Evolutionary conservation across 2,329 filamentous ascomycete species (phyloP).

Genomic region (Epichloe sibirici): DNA sequence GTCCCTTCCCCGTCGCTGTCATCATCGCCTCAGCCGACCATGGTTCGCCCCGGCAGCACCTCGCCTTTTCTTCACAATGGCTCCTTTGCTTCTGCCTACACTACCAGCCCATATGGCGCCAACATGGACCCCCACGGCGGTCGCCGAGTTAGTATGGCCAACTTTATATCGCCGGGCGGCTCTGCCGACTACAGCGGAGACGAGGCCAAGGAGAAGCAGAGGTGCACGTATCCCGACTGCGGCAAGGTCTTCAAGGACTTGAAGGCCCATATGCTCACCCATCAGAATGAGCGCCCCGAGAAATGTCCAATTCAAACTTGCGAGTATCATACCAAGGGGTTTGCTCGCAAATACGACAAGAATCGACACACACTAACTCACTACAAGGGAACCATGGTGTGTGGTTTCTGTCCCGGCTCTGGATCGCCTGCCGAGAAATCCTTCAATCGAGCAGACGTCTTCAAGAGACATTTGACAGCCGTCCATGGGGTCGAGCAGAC

Average conservation of each 20-base stretch:
- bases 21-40: conserved; percentile 35
- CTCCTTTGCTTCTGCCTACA: conserved; percentile 37
- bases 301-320: conserved; percentile 90
- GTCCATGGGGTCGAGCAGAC: conserved; percentile 90
- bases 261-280: conserved; percentile 89
- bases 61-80: conserved; percentile 55
- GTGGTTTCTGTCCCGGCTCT: conserved; percentile 83
- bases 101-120: conserved; percentile 42
- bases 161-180: conserved; percentile 50
- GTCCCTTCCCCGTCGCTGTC: conserved; percentile 51
- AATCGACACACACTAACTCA: conserved; percentile 89
- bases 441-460: conserved; percentile 90
- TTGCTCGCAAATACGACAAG: conserved; percentile 93
- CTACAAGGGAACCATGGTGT: conserved; percentile 96
- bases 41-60: conserved; percentile 41
- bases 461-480: conserved; percentile 84
- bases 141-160: conserved; percentile 55
- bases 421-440: conserved; percentile 86
- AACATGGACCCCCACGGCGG: conserved; percentile 32
- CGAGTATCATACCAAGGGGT: conserved; percentile 86
- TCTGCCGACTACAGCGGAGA: conserved; percentile 49
- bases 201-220: conserved; percentile 54
- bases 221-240: conserved; percentile 75
- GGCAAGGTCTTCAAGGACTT: conserved; percentile 81
- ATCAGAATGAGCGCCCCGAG: conserved; percentile 80